A percentile compares a stretch with the other conserved stretches of the same genome.
Conservation (phyloP, 2,329 filamentous ascomycete species). For the Aspergillus amoenus region DNA sequence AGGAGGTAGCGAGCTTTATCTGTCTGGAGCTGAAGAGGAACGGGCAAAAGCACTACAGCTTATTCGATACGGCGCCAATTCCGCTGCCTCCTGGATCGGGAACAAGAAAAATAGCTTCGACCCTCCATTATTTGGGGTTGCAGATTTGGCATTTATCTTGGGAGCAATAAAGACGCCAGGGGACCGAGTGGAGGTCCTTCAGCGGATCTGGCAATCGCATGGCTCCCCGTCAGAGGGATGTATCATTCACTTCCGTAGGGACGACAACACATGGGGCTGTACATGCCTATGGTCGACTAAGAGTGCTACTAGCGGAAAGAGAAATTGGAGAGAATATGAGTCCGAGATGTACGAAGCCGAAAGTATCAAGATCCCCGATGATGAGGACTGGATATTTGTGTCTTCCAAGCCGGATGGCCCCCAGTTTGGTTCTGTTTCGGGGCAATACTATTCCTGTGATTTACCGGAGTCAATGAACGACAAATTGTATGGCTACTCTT, state of each 20-base stretch:
- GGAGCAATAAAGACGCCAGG: not conserved
- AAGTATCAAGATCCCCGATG: not conserved
- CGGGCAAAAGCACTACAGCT: conserved; percentile 1
- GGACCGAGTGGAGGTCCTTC: not conserved
- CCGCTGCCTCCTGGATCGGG: not conserved
- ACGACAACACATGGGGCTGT: not conserved
- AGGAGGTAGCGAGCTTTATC: not conserved
- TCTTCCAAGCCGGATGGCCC: not conserved
- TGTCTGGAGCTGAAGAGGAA: not conserved
- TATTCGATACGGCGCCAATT: conserved; percentile 3
- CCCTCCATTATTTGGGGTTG: not conserved
- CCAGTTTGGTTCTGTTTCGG: not conserved
- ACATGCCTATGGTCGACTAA: not conserved
- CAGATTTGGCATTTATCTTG: not conserved
- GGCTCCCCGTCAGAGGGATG: not conserved
- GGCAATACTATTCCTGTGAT: not conserved
- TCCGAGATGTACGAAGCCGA: not conserved
- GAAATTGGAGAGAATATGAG: not conserved
- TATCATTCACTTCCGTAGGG: not conserved
- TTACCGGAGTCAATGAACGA: not conserved
- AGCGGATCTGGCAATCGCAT: not conserved
- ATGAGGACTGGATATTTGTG: not conserved
- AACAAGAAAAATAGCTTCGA: not conserved
- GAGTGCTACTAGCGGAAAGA: not conserved
- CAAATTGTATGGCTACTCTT: not conserved